Base-by-base conservation (phyloP, 169 alveolate species). In the Cryptosporidium bovis region DNA sequence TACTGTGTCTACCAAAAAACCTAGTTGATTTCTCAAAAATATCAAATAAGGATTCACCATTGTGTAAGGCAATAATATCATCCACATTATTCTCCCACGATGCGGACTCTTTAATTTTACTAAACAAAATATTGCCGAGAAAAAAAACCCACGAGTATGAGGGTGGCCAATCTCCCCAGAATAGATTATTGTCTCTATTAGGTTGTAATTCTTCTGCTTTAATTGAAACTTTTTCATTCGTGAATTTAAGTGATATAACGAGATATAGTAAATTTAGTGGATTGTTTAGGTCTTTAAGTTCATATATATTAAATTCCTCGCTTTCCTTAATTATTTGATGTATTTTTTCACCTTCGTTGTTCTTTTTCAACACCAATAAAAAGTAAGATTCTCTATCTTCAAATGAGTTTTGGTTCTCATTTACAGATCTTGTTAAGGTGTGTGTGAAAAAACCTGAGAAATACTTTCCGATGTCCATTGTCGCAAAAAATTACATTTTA, bases 151-250 rank as follows among this genome's bases (percentile, higher is more conserved):
- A 77, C 7, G 87, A 77, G 44, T 60, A 62, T 16, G 87, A 62
- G 34, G 87, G 87, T 44, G 87, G 87, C 87, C 87, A 77, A 48
- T 77, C 87, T 29, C 87, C 87, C 87, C 87, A 77, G 56, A 77
- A 77, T 27, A 56, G 27, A 34, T 56, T 60, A 60, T 77, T 60
- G 16, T 77, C 69, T 69, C 56, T 69, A 33, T 40, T 60, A 6
- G 87, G 87, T 77, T 77, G 69, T 31, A 77, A 48, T 44, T 77
- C 87, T 40, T 77, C 87, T 34, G 71, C 87, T 40, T 77, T 56
- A 46, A 40, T 40, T 3, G 71, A 60, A 27, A 77, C 55, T 62
- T 60, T 77, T 36, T 77, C 87, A 60, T 77, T 77, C 5, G 87
- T 60, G 34, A 77, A 77, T 56, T 56, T 77, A n/a, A 77, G 36